A percentile compares a stretch with the other conserved stretches of the same genome.
Conservation (phyloP, 345 rosid genomes). For the Rubroshorea leprosula region DNA sequence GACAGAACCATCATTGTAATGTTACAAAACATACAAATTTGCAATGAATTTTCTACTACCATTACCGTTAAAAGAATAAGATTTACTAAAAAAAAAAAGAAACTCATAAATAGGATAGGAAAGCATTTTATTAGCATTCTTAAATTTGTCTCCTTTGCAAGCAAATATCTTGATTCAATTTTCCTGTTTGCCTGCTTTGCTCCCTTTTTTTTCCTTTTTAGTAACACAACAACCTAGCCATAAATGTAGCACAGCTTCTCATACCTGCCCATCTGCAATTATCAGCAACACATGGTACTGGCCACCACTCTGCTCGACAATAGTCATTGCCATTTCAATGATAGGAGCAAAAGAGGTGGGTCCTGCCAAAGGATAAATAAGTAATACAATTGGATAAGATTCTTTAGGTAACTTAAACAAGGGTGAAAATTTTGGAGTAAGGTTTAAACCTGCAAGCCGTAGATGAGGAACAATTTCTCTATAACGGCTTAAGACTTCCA, state of each 20-base stretch:
- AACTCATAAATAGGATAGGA: too few relatives aligned
- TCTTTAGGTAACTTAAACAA: not conserved
- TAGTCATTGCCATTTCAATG: slow-evolving; percentile 55
- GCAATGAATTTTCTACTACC: not conserved
- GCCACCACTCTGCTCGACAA: slow-evolving; percentile 62
- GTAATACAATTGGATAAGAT: not conserved
- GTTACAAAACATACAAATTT: not conserved
- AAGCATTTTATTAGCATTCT: not conserved
- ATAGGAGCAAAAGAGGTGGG: slow-evolving; percentile 63
- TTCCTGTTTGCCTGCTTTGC: not conserved
- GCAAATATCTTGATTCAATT: too few relatives aligned
- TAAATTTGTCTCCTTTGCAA: too few relatives aligned
- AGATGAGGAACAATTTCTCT: slow-evolving; percentile 50
- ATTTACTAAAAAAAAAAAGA: too few relatives aligned
- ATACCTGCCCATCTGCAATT: slow-evolving; percentile 74
- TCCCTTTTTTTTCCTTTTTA: too few relatives aligned
- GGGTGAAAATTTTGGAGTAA: not conserved
- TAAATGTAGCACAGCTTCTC: too few relatives aligned
- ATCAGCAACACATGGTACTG: slow-evolving; percentile 65
- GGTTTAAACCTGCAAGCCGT: slow-evolving; percentile 41
- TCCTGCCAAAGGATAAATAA: slow-evolving; percentile 25
- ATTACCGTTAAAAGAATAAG: not conserved
- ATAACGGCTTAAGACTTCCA: slow-evolving; percentile 47
- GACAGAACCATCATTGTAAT: slow-evolving; percentile 15
- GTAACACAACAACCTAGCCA: too few relatives aligned